phyloP scores from a whole-genome alignment of 345 rosid species.

The Cardiospermum halicacabum region DNA sequence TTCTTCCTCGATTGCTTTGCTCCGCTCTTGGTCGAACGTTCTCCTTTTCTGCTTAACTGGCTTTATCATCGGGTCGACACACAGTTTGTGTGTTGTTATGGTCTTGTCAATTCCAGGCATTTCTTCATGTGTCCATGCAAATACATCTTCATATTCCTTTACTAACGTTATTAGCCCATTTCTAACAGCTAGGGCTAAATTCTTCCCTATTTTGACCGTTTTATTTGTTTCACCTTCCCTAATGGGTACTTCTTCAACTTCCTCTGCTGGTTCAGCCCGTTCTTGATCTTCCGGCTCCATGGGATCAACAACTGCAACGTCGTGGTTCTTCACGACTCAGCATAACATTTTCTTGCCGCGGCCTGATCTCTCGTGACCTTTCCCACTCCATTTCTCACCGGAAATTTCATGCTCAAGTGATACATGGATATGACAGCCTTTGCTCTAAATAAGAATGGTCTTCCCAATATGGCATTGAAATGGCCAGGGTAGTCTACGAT shows the following conservation, averaged over 20 bases:
- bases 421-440: background rate
- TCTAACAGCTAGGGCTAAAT: background rate
- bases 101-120: too few relatives aligned
- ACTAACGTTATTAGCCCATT: background rate
- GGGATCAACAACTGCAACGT: too few relatives aligned
- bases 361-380: too few relatives aligned
- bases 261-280: too few relatives aligned
- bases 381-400: background rate
- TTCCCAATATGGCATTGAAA: background rate
- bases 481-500: background rate
- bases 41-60: background rate
- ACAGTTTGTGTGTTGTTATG: background rate
- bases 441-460: background rate
- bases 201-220: background rate
- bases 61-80: background rate
- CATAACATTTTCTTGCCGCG: too few relatives aligned
- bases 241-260: too few relatives aligned
- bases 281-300: too few relatives aligned
- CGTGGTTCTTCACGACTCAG: too few relatives aligned
- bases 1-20: background rate
- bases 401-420: background rate
- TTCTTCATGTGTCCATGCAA: background rate
- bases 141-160: background rate
- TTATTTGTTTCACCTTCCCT: background rate
- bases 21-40: background rate